These are phyloP conservation scores for Didymella lethalis DNA, from an alignment of 2,329 filamentous ascomycete genomes.

Conservation along the genomic window DNA sequence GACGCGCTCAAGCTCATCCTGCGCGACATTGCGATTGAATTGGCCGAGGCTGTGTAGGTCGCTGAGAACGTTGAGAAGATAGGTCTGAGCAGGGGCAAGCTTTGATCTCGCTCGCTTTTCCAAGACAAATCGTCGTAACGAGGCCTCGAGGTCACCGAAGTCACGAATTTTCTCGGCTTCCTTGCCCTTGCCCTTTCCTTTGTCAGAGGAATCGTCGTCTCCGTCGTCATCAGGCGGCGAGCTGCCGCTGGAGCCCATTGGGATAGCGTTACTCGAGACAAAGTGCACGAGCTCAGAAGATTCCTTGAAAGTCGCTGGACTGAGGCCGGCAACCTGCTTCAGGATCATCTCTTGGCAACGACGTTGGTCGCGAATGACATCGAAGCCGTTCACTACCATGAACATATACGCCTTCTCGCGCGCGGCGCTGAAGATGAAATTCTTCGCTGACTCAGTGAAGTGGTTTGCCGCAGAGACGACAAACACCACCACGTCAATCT, in stretches of 20 bases:
- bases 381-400: slow-evolving; percentile 97
- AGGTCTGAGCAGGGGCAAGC: slow-evolving; percentile 92
- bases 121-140: slow-evolving; percentile 88
- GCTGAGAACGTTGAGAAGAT: slow-evolving; percentile 89
- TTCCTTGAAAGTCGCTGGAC: slow-evolving; percentile 91
- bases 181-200: slow-evolving; percentile 68
- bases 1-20: slow-evolving; percentile 84
- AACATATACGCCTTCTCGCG: slow-evolving; percentile 99
- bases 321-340: slow-evolving; percentile 86
- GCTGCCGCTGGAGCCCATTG: slow-evolving; percentile 61
- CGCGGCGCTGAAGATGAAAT: slow-evolving; percentile 95
- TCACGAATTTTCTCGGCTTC: slow-evolving; percentile 82
- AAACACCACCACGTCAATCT: slow-evolving; percentile 98
- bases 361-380: slow-evolving; percentile 90
- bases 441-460: slow-evolving; percentile 96
- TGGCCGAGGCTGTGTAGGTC: slow-evolving; percentile 83
- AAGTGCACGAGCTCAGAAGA: slow-evolving; percentile 94
- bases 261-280: slow-evolving; percentile 95
- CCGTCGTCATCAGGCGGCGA: slow-evolving; percentile 47
- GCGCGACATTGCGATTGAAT: slow-evolving; percentile 87
- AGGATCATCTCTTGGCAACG: slow-evolving; percentile 92
- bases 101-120: slow-evolving; percentile 96
- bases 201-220: slow-evolving; percentile 56
- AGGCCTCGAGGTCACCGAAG: slow-evolving; percentile 88
- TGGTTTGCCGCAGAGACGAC: slow-evolving; percentile 98